Base-by-base conservation (phyloP, 768 basidiomycete species). In the Leccinellum albellum region DNA sequence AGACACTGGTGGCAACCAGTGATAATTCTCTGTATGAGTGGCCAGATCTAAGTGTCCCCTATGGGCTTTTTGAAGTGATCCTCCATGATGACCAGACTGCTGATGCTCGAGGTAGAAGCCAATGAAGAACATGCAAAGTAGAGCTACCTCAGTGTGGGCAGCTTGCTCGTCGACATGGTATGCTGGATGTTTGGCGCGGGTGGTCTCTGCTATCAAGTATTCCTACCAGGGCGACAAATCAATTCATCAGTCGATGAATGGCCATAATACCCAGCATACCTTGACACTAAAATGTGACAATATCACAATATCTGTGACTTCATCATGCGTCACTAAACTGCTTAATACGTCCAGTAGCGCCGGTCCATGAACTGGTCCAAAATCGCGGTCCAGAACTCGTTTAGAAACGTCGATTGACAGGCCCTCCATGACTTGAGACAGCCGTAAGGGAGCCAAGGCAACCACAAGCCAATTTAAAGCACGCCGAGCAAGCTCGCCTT, bases 381-480 rank as follows among this genome's bases (percentile, higher is more conserved):
- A 49, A 1, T 28, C 29, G 15, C 1, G 26, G 13, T 64, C 44
- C 2, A 63, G 4, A 0, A 21, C 15, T 48, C 13, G 62, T 13
- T 21, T 52, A 0, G 1, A 17, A 17, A 33, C 17, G 20, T 64
- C 47, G 4, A 64, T 32, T 0, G 58, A 48, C 3, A 63, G 54
- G 14, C 20, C 29, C 14, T 63, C 62, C 2, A 60, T 45, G 7
- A 63, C 28, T 15, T 60, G 45, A 14, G 44, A 54, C n/a, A 63
- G 23, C 3, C 29, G 4, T 13, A 63, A 9, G 12, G 61, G 57
- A 1, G 0, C 0, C 17, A 66, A 42, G 2, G 63, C 57, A 7
- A 33, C 57, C 8, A 65, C 45, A 2, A 64, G 51, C 62, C 62
- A 64, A 0, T 20, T 28, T 21, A 64, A 46, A 12, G 59, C 49